A percentile compares a stretch with the other conserved stretches of the same genome.
phyloP scores from a whole-genome alignment of 2,329 filamentous ascomycete species.

The Alternaria triticina region DNA sequence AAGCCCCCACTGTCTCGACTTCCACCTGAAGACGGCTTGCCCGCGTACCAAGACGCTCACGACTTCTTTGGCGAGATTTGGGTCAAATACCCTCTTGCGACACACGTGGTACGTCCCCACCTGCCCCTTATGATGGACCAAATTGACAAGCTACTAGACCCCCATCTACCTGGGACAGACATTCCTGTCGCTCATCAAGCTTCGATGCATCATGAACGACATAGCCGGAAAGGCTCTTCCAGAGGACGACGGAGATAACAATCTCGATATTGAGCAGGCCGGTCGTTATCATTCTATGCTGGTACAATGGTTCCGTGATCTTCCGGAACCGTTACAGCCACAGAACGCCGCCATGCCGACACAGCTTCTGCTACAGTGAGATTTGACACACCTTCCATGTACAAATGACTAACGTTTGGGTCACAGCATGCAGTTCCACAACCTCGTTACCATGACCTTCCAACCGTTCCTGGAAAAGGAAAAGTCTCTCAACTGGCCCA shows the following conservation, averaged over 20 bases:
- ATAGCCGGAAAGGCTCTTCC: constrained; percentile 3
- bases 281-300: not conserved
- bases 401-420: not conserved
- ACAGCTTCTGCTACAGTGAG: constrained; percentile 12
- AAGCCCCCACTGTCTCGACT: not conserved
- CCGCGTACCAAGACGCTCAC: not conserved
- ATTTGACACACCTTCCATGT: not conserved
- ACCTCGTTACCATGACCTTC: constrained; percentile 10
- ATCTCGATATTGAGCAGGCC: not conserved
- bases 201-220: constrained; percentile 7
- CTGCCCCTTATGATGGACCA: too few relatives aligned
- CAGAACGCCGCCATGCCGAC: constrained; percentile 3
- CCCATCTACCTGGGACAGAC: constrained; percentile 3
- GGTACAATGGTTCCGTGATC: constrained; percentile 1
- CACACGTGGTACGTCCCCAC: not conserved
- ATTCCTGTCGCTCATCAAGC: constrained; percentile 3
- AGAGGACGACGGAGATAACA: not conserved
- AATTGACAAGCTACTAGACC: not conserved
- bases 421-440: constrained; percentile 9
- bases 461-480: not conserved
- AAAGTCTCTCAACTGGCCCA: not conserved
- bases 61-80: constrained; percentile 7
- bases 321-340: constrained; percentile 1
- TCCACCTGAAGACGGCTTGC: not conserved
- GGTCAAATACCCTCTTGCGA: constrained; percentile 3